Evolutionary conservation across 108 stramenopile genomes (phyloP), one percentile per base, ranked within the genome.

Genomic region (Skeletonema grethae): DNA sequence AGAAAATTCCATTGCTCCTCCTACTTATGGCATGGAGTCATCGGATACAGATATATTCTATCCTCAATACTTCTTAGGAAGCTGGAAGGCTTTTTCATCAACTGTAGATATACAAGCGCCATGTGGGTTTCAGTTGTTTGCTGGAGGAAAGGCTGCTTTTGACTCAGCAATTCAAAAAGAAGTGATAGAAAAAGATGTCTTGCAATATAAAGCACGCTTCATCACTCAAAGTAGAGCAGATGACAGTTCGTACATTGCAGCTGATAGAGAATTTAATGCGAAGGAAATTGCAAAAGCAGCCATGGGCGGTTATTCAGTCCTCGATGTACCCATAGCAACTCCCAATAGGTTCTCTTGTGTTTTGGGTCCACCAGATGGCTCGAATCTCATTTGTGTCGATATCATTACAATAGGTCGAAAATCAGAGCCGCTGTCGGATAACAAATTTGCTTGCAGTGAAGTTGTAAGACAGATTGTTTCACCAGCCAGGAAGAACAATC

Each of bases 311-410:
- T 86, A 86, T 59, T 87, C 89, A 60, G 85, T 94, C 0, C 71
- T 89, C 15, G 86, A 94, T 79, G 84, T 91, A 9, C 31, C 82
- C 0, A 16, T 84, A 7, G 87, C 88, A 9, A 87, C 93, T 7
- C 93, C 93, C 12, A 91, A 94, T 75, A 80, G 90, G 63, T 87
- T 91, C 45, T 87, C 87, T 15, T 90, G 89, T 57, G 9, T 94
- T 15, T 65, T 94, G 59, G 87, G 87, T 18, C 90, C 90, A 2
- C 71, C 60, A 34, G 88, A 68, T 34, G 81, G 72, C 6, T 32
- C 65, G 7, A 73, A 72, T 57, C 71, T 82, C 32, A 73, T 82
- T 58, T 13, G 32, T 78, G 77, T 73, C 82, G 93, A 91, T 67
- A 78, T 94, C 38, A 78, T 94, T 31, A 77, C 84, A 30, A 66